Evolutionary conservation across 2,329 filamentous ascomycete genomes (phyloP).

Genomic region (Trichoderma atrobrunneum): DNA sequence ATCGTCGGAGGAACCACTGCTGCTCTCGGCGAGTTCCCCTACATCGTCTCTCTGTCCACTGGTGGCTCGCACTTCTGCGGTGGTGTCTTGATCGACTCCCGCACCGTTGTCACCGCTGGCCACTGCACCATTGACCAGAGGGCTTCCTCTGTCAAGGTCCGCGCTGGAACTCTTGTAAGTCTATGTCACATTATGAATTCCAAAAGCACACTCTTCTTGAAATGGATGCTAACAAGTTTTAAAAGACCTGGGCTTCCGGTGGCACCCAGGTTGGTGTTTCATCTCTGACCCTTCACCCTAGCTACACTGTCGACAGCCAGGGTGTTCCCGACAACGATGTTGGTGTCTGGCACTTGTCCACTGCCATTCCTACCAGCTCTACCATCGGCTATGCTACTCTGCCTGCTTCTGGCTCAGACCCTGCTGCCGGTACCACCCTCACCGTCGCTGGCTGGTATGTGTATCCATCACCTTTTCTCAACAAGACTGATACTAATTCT

Average conservation of each 20-base stretch:
- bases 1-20: neutral
- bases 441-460: neutral
- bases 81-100: neutral
- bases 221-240: neutral
- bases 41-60: neutral
- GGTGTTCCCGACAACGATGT: neutral
- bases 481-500: neutral
- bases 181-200: neutral
- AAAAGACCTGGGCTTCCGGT: neutral
- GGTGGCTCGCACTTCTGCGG: neutral
- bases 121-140: neutral
- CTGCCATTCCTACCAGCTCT: neutral
- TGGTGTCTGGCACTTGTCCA: neutral
- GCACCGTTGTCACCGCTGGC: neutral
- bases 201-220: neutral
- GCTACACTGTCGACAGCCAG: neutral
- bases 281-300: neutral
- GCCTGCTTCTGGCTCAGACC: neutral
- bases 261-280: neutral
- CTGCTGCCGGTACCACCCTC: neutral
- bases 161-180: neutral
- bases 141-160: neutral
- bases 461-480: neutral
- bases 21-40: neutral
- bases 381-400: neutral